Evolutionary conservation across 2,329 filamentous ascomycete genomes (phyloP), one percentile per base, ranked within the genome.

Genomic region (Talaromyces sp.): DNA sequence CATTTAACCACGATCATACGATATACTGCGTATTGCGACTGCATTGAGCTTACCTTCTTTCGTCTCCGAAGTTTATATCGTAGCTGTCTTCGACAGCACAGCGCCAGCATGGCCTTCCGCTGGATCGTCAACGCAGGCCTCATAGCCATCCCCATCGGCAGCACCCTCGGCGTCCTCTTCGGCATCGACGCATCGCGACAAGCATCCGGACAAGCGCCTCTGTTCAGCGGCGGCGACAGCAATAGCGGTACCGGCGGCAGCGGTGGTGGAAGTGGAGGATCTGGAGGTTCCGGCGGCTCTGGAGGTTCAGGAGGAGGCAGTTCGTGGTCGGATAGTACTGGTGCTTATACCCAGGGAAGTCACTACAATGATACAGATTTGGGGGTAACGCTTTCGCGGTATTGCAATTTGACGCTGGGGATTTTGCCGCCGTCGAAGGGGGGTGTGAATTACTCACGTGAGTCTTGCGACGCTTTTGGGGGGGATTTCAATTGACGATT

Each of bases 61-160:
- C 45, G 10, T 25, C 19, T 7, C 22, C 45, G 4, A 17, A 25
- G n/a, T n/a, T 25, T 27, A 25, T 7, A 22, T 47, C 43, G 43
- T 7, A 49, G 45, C 45, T 49, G 45, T 49, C 22, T 15, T 43
- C n/a, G 40, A 17, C 45, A 22, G 62, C 31, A n/a, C 17, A 19
- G 5, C n/a, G 45, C 47, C 63, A 36, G 27, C 68, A 75, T 72
- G 72, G 74, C 71, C 36, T 61, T 78, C 60, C 74, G 78, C 68
- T 80, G 82, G 72, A 71, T 85, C 65, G 77, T 85, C 73, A 86
- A 84, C 74, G 77, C 81, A 62, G 77, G 76, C 70, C 78, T 86
- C 59, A 69, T 86, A 67, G 79, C 79, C 68, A 74, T 86, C 66
- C 84, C 81, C 45, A 79, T 85, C 65, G 83, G 78, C 65, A 77